phyloP scores from a whole-genome alignment of 345 rosid species.

The Dipteronia dyeriana region DNA sequence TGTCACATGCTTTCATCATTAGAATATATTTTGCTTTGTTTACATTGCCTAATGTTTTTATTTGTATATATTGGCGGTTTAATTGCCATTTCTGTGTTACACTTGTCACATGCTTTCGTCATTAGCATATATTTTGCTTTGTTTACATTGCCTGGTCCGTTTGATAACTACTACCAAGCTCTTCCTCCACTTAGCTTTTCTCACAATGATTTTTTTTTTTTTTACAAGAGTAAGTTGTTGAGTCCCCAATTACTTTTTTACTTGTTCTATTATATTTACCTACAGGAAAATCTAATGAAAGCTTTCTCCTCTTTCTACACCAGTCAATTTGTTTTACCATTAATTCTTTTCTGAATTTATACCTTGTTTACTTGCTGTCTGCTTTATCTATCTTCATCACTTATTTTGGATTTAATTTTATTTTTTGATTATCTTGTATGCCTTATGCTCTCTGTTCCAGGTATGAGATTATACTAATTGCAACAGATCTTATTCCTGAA shows the following conservation, averaged over 20 bases:
- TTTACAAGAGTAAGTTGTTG: neutral
- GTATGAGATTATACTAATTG: constrained; percentile 79
- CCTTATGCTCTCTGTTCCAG: constrained; percentile 39
- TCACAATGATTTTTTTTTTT: neutral
- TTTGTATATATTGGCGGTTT: neutral
- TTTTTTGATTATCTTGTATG: constrained; percentile 16
- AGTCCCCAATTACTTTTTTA: constrained; percentile 3
- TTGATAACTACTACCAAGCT: neutral
- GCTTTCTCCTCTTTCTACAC: neutral
- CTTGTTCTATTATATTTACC: constrained; percentile 3
- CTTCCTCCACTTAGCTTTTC: neutral
- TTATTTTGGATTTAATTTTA: constrained; percentile 5
- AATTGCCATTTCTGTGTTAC: neutral
- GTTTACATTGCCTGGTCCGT: neutral
- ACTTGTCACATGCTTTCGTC: neutral
- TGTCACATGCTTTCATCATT: constrained; percentile 1
- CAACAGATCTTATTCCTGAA: constrained; percentile 87
- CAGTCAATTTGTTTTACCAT: neutral
- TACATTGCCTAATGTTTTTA: neutral
- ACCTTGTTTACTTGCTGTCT: neutral
- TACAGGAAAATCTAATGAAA: neutral
- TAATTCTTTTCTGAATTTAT: neutral
- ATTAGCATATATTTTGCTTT: neutral
- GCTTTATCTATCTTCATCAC: neutral
- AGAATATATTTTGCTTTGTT: neutral